phyloP scores from a whole-genome alignment of 345 rosid genomes.

The Jatropha curcas region DNA sequence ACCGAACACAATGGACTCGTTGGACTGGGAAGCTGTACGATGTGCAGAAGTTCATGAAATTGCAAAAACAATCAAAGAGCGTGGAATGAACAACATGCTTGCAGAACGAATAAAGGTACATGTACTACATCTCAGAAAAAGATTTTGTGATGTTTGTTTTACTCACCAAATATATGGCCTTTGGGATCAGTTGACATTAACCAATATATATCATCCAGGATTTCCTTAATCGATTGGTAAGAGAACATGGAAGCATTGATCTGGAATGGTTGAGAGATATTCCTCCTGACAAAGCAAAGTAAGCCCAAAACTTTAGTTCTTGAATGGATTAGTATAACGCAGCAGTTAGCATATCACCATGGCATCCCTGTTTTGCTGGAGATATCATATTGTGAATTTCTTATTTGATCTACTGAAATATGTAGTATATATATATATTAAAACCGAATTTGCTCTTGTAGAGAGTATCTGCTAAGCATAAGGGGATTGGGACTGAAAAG shows the following conservation, averaged over 20 bases:
- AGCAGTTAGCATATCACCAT: neutral
- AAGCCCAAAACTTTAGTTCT: slow-evolving; percentile 5
- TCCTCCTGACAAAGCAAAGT: slow-evolving; percentile 40
- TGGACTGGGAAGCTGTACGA: slow-evolving; percentile 36
- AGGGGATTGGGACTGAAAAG: slow-evolving; percentile 34
- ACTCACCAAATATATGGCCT: neutral
- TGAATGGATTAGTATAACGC: slow-evolving; percentile 1
- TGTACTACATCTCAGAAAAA: neutral
- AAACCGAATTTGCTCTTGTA: slow-evolving; percentile 2
- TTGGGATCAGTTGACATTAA: slow-evolving; percentile 16
- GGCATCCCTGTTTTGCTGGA: neutral
- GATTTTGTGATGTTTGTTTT: neutral
- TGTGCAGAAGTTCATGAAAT: slow-evolving; percentile 32
- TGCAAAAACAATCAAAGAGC: slow-evolving; percentile 33
- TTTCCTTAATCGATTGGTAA: slow-evolving; percentile 20
- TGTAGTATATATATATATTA: neutral
- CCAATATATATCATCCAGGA: slow-evolving; percentile 28
- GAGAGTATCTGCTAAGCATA: slow-evolving; percentile 32
- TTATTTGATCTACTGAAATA: neutral
- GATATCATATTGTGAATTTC: neutral
- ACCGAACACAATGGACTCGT: slow-evolving; percentile 29
- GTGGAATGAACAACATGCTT: slow-evolving; percentile 35
- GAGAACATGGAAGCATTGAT: slow-evolving; percentile 31
- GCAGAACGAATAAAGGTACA: slow-evolving; percentile 31
- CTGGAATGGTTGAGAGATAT: slow-evolving; percentile 33